Base-by-base conservation (phyloP, 495 filamentous ascomycete species). In the Xylaria palmicola region DNA sequence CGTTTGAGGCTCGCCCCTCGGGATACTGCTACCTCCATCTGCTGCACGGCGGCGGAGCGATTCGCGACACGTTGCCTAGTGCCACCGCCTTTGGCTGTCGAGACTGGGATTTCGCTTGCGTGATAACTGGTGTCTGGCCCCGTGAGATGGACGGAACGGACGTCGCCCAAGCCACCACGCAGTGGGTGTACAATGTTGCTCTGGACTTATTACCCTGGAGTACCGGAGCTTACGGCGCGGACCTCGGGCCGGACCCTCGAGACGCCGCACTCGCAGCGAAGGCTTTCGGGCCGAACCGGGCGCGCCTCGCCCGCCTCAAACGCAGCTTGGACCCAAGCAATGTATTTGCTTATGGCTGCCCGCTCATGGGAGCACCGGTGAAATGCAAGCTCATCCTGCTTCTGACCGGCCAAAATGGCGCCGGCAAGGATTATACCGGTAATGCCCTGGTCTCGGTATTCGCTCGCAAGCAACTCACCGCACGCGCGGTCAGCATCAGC, bases 51-150 rank as follows among this genome's bases (percentile, higher is more conserved):
- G 84, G 83, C 34, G 83, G 80, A 65, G 79, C 80, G 12, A 69
- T 86, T 44, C 26, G 66, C 53, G 77, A 85, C 55, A 68, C 84
- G 34, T 66, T 72, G 13, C 60, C 75, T 27, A 69, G 82, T 68
- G 75, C 74, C 59, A 81, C 79, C 68, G 85, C 85, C 62, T 88
- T 87, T 58, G 85, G 86, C 53, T 86, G 79, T 74, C 79, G 85
- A 75, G 77, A 83, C 69, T 88, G 84, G 85, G 77, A 81, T 50
- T 87, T 81, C 76, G 85, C 86, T 56, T 87, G 85, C 58, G 82
- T 87, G 22, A 60, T 88, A 55, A 87, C 85, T n/a, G 83, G 83
- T 40, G 79, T 87, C 65, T 88, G 85, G 85, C 68, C 72, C 22
- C 79, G 83, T 53, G 74, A 83, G 15, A 71, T 84, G 74, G 83